Base-by-base conservation (phyloP, 768 basidiomycete species). In the Termitomyces bulborhizus region DNA sequence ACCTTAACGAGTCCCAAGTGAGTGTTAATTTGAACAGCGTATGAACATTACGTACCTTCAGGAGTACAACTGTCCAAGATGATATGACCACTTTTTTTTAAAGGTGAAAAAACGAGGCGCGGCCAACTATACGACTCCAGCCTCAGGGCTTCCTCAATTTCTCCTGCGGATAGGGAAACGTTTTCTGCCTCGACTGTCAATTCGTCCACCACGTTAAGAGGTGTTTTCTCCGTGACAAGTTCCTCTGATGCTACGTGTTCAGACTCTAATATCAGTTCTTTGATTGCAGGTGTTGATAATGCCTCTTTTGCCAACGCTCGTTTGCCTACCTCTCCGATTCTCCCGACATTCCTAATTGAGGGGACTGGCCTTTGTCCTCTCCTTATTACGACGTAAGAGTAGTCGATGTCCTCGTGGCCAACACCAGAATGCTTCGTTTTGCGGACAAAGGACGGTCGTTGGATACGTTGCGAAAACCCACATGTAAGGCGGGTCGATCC, bases 71-170 rank as follows among this genome's bases (percentile, higher is more conserved):
- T 82, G 68, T 98, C 96, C 56, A 98, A 74, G 48, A 94, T 86
- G 60, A 98, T 81, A 68, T 98, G 96, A 0, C 95, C 95, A 60
- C 84, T 88, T 58, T 84, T 83, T 70, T 97, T 97, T 65, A 97
- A 66, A 31, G 97, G 96, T n/a, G 93, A 85, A 61, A 92, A 89
- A 49, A 98, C 81, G 34, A 98, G 78, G 53, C 97, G 83, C 37
- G 96, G 92, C 96, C 96, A 97, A 43, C 75, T 71, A 59, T 86
- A 93, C 11, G 93, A 86, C 68, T 95, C 91, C 27, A 73, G 71
- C 60, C 88, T 76, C 57, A 98, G 69, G 31, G 75, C 71, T 37
- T 73, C 77, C 57, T 83, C 69, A 16, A 89, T 60, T 31, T 80
- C 74, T 31, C 66, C 65, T 12, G 56, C 47, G 21, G 67, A 60